Base-by-base conservation (phyloP, 805 yeast genomes). In the Clavispora carvajalis region DNA sequence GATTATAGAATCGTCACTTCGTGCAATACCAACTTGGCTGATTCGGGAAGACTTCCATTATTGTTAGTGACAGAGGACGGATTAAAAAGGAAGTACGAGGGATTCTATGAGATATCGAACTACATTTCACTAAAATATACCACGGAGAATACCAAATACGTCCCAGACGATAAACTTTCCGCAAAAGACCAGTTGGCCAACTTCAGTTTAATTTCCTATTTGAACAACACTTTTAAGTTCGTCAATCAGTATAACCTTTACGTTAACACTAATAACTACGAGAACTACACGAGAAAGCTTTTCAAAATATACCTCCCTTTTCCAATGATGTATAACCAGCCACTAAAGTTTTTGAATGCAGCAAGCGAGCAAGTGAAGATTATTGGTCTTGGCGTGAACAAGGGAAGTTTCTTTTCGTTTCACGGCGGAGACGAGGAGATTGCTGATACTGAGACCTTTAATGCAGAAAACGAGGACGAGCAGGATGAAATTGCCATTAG, bases 311-410 rank as follows among this genome's bases (percentile, higher is more conserved):
- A 76, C 41, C 58, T 82, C 15, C 82, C 85, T 6, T 84, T 83
- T 62, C 91, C 90, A 8, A 72, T 82, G 75, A 85, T 82, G 74
- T 83, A 82, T 55, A 76, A 76, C 45, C 78, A 82, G 17, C 89
- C 90, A 1, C 47, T 77, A 28, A 63, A 60, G 31, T 66, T 68
- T 41, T 69, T 69, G 49, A 54, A 58, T 38, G 41, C 46, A 30
- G 74, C 74, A 1, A 61, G 63, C 40, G 60, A 57, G 15, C 63
- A 59, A 43, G 63, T 64, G 10, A 48, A 55, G 34, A 33, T 51
- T 12, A 45, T 62, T 6, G 73, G 72, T 2, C 54, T 69, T 22
- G 53, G 55, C 11, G 38, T 51, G 4, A 53, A 51, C 17, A 54
- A 51, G 26, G 43, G 49, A 0, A 62, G 67, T 22, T 62, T 69